These are phyloP conservation scores for Phytophthora cryptogea DNA, from an alignment of 352 stramenopile species.

Conservation along the genomic window DNA sequence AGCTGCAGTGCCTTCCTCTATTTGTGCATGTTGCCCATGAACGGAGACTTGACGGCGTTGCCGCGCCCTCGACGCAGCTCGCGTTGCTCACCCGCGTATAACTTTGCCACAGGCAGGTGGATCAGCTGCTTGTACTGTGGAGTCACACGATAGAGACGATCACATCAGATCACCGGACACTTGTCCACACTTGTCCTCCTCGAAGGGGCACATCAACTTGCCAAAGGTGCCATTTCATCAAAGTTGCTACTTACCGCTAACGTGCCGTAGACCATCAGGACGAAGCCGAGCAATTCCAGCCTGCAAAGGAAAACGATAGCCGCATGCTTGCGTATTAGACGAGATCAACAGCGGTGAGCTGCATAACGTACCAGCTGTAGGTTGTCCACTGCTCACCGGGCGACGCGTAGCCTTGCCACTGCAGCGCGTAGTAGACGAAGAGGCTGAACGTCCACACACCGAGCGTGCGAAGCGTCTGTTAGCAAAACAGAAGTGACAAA, in stretches of 20 bases:
- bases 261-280: constrained; percentile 82
- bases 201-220: constrained; percentile 10
- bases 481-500: constrained; percentile 18
- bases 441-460: constrained; percentile 78
- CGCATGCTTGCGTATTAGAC: constrained; percentile 4
- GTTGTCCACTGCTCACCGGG: constrained; percentile 73
- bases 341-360: not conserved
- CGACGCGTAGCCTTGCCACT: constrained; percentile 63
- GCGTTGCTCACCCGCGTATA: constrained; percentile 61
- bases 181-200: constrained; percentile 3
- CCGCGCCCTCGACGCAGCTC: constrained; percentile 29
- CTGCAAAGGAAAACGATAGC: constrained; percentile 27
- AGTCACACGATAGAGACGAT: not conserved
- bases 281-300: constrained; percentile 75
- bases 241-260: constrained; percentile 56
- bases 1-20: constrained; percentile 40
- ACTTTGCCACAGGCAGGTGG: constrained; percentile 41
- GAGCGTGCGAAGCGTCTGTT: constrained; percentile 75
- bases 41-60: constrained; percentile 66
- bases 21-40: constrained; percentile 81
- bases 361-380: constrained; percentile 61
- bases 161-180: constrained; percentile 9
- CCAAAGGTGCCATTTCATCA: not conserved
- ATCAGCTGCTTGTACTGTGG: constrained; percentile 85
- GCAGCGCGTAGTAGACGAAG: constrained; percentile 80